These are phyloP conservation scores for Mycosarcoma mackinlayi DNA, from an alignment of 1,284 basidiomycete genomes.

Conservation along the genomic window DNA sequence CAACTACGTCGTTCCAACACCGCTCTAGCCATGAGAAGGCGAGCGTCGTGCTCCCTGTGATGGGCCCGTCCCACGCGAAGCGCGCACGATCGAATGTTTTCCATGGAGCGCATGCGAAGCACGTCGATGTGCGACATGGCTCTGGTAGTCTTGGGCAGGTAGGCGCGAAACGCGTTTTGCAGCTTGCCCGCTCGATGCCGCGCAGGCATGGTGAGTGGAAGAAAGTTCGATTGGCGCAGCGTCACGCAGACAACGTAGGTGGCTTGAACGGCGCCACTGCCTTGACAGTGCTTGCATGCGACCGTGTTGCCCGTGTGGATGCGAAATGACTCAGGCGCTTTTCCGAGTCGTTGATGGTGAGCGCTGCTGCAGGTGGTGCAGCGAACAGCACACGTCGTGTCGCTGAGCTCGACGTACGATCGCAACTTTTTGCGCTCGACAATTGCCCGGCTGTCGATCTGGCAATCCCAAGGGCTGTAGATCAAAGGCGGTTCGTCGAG, in stretches of 20 bases:
- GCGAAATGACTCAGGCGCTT: neutral
- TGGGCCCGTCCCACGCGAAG: conserved; percentile 78
- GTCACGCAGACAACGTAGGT: conserved; percentile 48
- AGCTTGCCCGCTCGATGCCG: conserved; percentile 25
- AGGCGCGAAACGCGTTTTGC: conserved; percentile 74
- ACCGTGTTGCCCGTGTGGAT: neutral
- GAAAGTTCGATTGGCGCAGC: conserved; percentile 35
- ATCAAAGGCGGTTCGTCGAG: conserved; percentile 34
- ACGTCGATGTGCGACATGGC: conserved; percentile 82
- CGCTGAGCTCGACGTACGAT: conserved; percentile 46
- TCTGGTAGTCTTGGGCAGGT: conserved; percentile 73
- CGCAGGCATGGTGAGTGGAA: conserved; percentile 34
- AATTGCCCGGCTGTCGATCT: conserved; percentile 43
- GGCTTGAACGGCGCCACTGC: conserved; percentile 23
- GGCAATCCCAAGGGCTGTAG: conserved; percentile 44
- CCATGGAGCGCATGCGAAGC: conserved; percentile 74
- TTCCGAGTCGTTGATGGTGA: conserved; percentile 7
- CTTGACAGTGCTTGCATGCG: conserved; percentile 25
- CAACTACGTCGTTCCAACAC: conserved; percentile 72
- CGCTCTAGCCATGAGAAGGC: conserved; percentile 73
- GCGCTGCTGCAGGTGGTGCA: conserved; percentile 25
- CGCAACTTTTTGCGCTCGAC: conserved; percentile 49
- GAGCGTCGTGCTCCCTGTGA: conserved; percentile 78
- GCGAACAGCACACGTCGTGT: conserved; percentile 29
- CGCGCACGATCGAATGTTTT: conserved; percentile 71